Evolutionary conservation across 1,139 yeast species (phyloP).

Genomic region (Sugiyamaella xylanicola): DNA sequence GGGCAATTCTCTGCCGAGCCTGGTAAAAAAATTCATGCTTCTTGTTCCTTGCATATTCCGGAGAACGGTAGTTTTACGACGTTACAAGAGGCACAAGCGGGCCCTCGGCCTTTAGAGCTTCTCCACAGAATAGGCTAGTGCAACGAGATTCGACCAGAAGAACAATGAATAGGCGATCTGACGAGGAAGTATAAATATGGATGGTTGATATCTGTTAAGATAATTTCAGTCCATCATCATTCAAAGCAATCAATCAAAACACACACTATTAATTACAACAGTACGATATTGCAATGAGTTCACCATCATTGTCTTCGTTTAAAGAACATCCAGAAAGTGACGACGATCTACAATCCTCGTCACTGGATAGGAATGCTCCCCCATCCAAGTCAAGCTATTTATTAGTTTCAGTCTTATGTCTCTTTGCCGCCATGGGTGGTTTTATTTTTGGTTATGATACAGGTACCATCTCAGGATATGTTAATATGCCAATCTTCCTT

Average conservation of each 20-base stretch:
- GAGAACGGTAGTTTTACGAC: background rate
- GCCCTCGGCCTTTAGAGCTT: background rate
- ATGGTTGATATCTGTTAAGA: too few relatives aligned
- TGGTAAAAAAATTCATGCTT: background rate
- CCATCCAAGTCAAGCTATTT: background rate
- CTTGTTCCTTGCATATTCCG: background rate
- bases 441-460: conserved; percentile 58
- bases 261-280: background rate
- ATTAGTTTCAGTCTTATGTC: background rate
- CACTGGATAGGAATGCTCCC: background rate
- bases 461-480: conserved; percentile 66
- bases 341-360: background rate
- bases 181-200: background rate
- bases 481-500: conserved; percentile 66
- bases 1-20: background rate
- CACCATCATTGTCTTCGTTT: background rate
- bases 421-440: conserved; percentile 30
- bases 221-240: background rate
- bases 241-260: background rate
- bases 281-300: background rate
- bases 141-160: background rate
- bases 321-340: conserved; percentile 1
- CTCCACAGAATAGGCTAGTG: background rate
- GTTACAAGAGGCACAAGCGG: background rate
- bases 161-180: background rate